A percentile compares a stretch with the other conserved stretches of the same genome.
phyloP scores from a whole-genome alignment of 176 grass and related monocot genomes.

The Triticum dicoccoides region DNA sequence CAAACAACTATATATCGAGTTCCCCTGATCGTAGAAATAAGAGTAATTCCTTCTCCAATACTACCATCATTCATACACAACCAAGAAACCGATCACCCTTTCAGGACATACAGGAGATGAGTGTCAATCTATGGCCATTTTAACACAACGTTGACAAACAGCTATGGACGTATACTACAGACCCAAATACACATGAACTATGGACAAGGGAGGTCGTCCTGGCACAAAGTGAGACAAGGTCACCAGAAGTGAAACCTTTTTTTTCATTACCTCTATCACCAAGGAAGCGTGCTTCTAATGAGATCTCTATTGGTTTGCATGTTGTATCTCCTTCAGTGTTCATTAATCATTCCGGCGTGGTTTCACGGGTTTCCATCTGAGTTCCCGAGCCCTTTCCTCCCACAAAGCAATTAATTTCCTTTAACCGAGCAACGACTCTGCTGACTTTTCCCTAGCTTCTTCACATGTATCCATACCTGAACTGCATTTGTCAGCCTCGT shows the following conservation, averaged over 20 bases:
- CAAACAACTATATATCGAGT: background rate
- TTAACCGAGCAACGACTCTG: constrained; percentile 39
- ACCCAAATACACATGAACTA: constrained; percentile 20
- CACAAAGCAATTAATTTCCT: constrained; percentile 68
- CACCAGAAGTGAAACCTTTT: background rate
- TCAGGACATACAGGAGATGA: background rate
- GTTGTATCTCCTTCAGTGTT: background rate
- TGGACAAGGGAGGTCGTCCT: background rate
- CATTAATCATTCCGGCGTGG: constrained; percentile 1
- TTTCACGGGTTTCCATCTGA: constrained; percentile 58
- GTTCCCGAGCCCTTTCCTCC: constrained; percentile 59
- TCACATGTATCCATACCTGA: constrained; percentile 93
- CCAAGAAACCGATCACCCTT: background rate
- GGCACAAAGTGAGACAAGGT: background rate
- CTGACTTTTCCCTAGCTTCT: background rate
- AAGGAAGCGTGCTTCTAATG: background rate
- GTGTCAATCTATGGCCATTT: constrained; percentile 12
- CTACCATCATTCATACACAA: constrained; percentile 5
- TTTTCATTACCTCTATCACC: background rate
- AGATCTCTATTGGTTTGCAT: background rate
- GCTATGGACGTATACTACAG: background rate
- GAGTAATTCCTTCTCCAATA: background rate
- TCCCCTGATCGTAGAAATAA: background rate
- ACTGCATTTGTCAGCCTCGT: constrained; percentile 63
- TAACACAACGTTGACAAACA: constrained; percentile 16